Evolutionary conservation across 345 rosid genomes (phyloP), one percentile per base, ranked within the genome.

Genomic region (Kernera saxatilis): DNA sequence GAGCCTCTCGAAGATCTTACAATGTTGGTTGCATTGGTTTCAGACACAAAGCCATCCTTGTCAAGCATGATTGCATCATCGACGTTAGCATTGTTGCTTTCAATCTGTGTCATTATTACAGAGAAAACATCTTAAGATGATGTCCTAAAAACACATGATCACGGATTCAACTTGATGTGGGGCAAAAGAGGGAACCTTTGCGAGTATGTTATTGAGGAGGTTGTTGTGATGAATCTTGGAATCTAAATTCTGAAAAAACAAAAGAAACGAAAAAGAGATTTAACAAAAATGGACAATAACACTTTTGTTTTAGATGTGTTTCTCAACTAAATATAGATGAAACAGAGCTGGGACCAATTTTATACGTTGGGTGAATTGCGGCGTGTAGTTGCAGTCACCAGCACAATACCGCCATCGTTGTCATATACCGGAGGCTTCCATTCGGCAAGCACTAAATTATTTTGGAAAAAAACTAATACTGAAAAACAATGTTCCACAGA

Each of bases 371-470:
- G 98, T 4, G 96, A 93, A 80, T 93, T 93, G 48, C 96, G 93
- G 56, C 98, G 85, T 36, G 98, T 93, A n/a, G 96, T 86, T 78
- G 98, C 97, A 49, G 97, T 84, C 67, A 88, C 97, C 52, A 93
- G 80, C 46, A 77, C 81, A 57, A 93, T 84, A 37, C 98, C 98
- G 29, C 83, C 82, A 27, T 76, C 79, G 36, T 93, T 93, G 70
- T 93, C 97, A 80, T 93, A 93, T 5, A 93, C 93, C n/a, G 97
- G 93, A 50, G 96, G 96, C 79, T 93, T 93, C 98, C 97, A 90
- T 66, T 93, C 98, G 1, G 97, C 80, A 68, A 93, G 96, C 61
- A 93, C 97, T 93, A 85, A 79, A 80, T 63, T 65, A 74, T 64
- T 69, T 70, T 18, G 7, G 11, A 9, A 21, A 12, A 25, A 4